Percentiles rank a stretch among this genome's conserved stretches.
Conservation (phyloP, 148 eudicot species). For the Silene conica region DNA sequence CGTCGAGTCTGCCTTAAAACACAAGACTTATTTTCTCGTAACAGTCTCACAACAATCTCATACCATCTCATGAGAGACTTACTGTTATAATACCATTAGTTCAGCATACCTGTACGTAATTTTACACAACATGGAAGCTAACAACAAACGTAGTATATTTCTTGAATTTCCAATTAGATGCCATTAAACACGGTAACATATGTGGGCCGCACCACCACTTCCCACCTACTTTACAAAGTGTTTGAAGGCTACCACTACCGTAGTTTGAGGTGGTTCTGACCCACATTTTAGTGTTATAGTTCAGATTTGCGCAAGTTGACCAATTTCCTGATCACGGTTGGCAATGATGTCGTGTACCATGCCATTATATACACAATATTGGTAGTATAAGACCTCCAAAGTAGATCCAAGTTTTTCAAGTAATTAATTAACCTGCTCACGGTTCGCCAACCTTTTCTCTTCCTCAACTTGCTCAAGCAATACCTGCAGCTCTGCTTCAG, state of each 20-base stretch:
- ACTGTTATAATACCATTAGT: no score
- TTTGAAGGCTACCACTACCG: background rate
- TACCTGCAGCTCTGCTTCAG: conserved; percentile 78
- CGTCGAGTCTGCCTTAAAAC: no score
- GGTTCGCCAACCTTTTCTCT: conserved; percentile 58
- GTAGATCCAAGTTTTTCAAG: background rate
- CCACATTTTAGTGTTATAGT: background rate
- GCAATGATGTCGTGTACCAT: background rate
- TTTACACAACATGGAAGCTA: no score
- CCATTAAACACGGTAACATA: background rate
- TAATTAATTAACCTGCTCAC: conserved; percentile 42
- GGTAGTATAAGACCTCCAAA: background rate
- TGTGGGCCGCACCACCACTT: background rate
- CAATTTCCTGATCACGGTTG: background rate
- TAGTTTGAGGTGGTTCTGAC: background rate
- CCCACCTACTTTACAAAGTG: background rate
- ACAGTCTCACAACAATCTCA: no score
- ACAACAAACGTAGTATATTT: no score
- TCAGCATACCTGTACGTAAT: no score
- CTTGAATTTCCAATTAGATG: background rate
- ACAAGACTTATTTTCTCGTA: no score
- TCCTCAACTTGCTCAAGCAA: conserved; percentile 92
- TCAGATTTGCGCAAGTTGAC: background rate
- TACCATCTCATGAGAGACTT: no score
- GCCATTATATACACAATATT: conserved; percentile 17